Base-by-base conservation (phyloP, 768 basidiomycete genomes). In the Clavaria fumosa region DNA sequence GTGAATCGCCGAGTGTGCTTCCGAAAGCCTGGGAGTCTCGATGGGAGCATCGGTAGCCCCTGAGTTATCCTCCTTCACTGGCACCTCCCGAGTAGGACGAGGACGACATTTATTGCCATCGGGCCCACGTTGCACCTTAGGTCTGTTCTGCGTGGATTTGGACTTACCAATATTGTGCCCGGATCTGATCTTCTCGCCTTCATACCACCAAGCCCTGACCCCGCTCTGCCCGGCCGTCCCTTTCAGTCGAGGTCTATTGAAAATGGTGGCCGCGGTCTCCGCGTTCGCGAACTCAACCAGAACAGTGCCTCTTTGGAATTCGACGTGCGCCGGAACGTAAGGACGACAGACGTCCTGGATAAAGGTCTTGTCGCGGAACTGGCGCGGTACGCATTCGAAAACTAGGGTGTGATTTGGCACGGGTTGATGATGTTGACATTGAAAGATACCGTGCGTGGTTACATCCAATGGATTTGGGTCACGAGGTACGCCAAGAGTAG, bases 201-300 rank as follows among this genome's bases (percentile, higher is more conserved):
- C n/a, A 46, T 66, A 69, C 66, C 66, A 69, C 63, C 66, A 67
- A 14, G 62, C 64, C 31, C 58, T 56, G 37, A 68, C 64, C 59
- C 28, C 65, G 53, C 30, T 20, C 31, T n/a, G 7, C 4, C 23
- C 40, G 2, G 61, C 57, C 34, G 60, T 64, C 10, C 66, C 63
- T 38, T 64, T 64, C 31, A 68, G 36, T 34, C 61, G 60, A 45
- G 66, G 67, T 43, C 70, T 72, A 19, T 50, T 49, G 64, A 66
- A 75, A 26, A 67, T 70, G 37, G 53, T 59, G 35, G 58, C 48
- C 7, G 73, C 71, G 10, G 60, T 39, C 20, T 62, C 62, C 17
- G 58, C 55, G 6, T 57, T 60, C 2, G 58, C 45, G 48, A 72
- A 75, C 52, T 73, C 70, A 3, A 75, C 47, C 17, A 76, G 51